Conservation (phyloP, 202 grass and related monocot species). For the Eragrostis tef region DNA sequence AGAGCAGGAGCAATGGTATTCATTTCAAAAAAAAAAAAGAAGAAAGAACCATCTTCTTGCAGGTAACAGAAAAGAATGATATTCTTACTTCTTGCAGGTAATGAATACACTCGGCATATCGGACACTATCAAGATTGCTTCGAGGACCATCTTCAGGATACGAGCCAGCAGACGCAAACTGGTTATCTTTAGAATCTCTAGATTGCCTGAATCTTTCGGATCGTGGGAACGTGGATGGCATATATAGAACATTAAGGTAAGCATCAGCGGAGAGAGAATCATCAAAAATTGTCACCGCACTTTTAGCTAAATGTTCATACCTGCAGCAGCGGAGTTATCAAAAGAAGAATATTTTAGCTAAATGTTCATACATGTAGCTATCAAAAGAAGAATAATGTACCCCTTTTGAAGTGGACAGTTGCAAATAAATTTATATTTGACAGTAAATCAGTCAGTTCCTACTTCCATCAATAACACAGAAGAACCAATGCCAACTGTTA, state of each 20-base stretch:
- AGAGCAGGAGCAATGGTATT: neutral
- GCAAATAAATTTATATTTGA: slow-evolving; percentile 6
- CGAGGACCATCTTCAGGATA: slow-evolving; percentile 80
- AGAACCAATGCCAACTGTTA: neutral
- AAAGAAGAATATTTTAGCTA: slow-evolving; percentile 64
- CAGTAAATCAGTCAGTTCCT: slow-evolving; percentile 19
- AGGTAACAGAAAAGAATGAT: too few relatives aligned
- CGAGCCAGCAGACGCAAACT: slow-evolving; percentile 45
- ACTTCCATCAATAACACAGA: neutral
- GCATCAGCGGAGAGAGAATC: slow-evolving; percentile 98
- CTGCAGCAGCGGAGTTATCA: slow-evolving; percentile 52
- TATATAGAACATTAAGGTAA: slow-evolving; percentile 92
- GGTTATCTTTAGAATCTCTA: slow-evolving; percentile 54
- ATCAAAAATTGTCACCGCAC: slow-evolving; percentile 83
- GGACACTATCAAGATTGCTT: slow-evolving; percentile 78
- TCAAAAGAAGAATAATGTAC: slow-evolving; percentile 1
- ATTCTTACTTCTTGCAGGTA: slow-evolving; percentile 89
- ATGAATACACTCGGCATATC: slow-evolving; percentile 90
- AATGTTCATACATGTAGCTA: slow-evolving; percentile 86
- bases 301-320: slow-evolving; percentile 95
- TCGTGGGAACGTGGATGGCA: slow-evolving; percentile 92
- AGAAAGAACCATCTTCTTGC: neutral
- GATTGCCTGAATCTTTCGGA: slow-evolving; percentile 78
- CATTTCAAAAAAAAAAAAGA: too few relatives aligned
- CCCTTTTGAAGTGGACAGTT: neutral